A percentile compares a stretch with the other conserved stretches of the same genome.
Conservation (phyloP, 176 grass and related monocot genomes). For the Dactylis glomerata region DNA sequence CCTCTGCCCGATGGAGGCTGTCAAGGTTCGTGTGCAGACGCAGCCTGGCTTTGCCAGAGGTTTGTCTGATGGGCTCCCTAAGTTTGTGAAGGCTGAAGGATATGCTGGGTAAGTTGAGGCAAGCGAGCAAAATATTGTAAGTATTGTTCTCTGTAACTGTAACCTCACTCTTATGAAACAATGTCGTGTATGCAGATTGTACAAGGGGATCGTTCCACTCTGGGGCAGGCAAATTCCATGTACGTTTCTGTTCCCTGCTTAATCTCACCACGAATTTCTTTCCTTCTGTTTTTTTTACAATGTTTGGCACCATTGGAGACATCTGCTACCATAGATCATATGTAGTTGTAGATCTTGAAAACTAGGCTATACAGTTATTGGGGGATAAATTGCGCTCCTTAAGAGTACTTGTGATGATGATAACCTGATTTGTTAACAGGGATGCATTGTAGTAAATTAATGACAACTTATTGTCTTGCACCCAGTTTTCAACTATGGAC, state of each 20-base stretch:
- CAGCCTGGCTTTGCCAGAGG: slow-evolving; percentile 69
- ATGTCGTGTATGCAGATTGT: slow-evolving; percentile 52
- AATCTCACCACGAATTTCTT: not conserved
- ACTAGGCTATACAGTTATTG: not conserved
- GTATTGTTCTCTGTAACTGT: not conserved
- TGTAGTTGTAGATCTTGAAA: not conserved
- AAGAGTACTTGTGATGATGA: not conserved
- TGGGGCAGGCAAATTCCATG: slow-evolving; percentile 81
- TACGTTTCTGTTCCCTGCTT: slow-evolving; percentile 31
- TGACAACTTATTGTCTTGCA: not conserved
- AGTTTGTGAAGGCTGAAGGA: slow-evolving; percentile 75
- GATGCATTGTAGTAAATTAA: not conserved
- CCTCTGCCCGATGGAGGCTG: slow-evolving; percentile 84
- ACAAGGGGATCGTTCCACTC: slow-evolving; percentile 83
- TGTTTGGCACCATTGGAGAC: not conserved
- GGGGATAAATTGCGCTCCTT: not conserved
- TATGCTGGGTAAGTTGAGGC: slow-evolving; percentile 51
- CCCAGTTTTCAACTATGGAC: not conserved
- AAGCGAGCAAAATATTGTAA: not conserved
- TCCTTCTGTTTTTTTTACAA: not conserved
- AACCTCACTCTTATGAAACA: not conserved
- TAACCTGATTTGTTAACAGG: not conserved
- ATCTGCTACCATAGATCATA: not conserved
- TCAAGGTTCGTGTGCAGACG: slow-evolving; percentile 78
- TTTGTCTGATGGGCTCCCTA: slow-evolving; percentile 70